phyloP scores from a whole-genome alignment of 2,329 filamentous ascomycete genomes.

The Beauveria medogensis region DNA sequence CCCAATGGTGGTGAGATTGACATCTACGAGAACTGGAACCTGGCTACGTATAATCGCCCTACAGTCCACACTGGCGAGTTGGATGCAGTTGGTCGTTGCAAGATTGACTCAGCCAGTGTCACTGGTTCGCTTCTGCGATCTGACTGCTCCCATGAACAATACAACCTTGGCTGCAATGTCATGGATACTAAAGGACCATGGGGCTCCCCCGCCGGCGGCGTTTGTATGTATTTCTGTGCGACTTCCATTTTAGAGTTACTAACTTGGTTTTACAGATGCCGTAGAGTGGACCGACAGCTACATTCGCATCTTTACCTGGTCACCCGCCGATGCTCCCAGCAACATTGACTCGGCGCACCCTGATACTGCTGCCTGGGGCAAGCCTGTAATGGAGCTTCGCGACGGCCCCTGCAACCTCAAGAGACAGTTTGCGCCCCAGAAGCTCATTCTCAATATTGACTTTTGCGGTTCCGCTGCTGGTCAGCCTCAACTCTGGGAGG shows the following conservation, averaged over 20 bases:
- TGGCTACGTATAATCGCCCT: constrained; percentile 44
- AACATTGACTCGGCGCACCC: constrained; percentile 39
- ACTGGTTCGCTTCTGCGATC: neutral
- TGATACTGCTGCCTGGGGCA: constrained; percentile 19
- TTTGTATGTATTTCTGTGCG: constrained; percentile 34
- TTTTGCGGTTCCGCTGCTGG: constrained; percentile 6
- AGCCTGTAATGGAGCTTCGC: constrained; percentile 16
- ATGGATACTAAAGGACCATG: constrained; percentile 31
- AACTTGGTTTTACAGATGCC: constrained; percentile 33
- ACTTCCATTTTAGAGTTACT: too few relatives aligned
- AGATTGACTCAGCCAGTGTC: constrained; percentile 26
- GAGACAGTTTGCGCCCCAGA: constrained; percentile 21
- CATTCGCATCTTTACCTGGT: constrained; percentile 61
- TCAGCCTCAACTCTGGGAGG: neutral
- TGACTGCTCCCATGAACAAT: constrained; percentile 10
- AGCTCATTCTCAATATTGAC: constrained; percentile 20
- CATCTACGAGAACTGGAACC: constrained; percentile 60
- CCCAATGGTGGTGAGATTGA: constrained; percentile 57
- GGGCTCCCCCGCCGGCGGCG: constrained; percentile 29
- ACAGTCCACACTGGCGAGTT: constrained; percentile 45
- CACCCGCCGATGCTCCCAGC: constrained; percentile 43
- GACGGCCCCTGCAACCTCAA: constrained; percentile 20
- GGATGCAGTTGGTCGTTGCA: constrained; percentile 26
- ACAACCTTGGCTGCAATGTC: constrained; percentile 35
- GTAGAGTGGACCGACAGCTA: constrained; percentile 52